Percentiles rank a stretch among this genome's conserved stretches.
Evolutionary conservation across 1,139 yeast species (phyloP).

Genomic region (Taphrina betulina): DNA sequence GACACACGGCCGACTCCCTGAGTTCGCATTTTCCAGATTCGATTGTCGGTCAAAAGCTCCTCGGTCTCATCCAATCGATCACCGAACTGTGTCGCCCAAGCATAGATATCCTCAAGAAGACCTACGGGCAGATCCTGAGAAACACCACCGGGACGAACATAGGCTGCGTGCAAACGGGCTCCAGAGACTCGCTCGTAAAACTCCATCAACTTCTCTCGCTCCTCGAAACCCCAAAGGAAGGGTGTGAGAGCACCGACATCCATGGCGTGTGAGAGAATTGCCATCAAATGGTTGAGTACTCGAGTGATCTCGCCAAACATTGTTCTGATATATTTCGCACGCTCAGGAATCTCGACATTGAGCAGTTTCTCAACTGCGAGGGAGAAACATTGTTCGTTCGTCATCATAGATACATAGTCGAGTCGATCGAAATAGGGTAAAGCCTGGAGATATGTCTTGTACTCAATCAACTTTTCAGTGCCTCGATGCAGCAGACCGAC

Average conservation of each 20-base stretch:
- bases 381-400: slow-evolving; percentile 82
- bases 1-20: slow-evolving; percentile 74
- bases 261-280: slow-evolving; percentile 85
- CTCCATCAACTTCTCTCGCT: slow-evolving; percentile 90
- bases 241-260: slow-evolving; percentile 95
- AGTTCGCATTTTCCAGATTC: slow-evolving; percentile 91
- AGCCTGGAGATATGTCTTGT: slow-evolving; percentile 60
- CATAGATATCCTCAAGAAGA: slow-evolving; percentile 80
- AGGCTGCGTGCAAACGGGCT: slow-evolving; percentile 85
- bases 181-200: slow-evolving; percentile 89
- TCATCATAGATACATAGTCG: slow-evolving; percentile 84
- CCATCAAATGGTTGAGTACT: slow-evolving; percentile 80
- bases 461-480: slow-evolving; percentile 81
- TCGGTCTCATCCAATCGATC: slow-evolving; percentile 89
- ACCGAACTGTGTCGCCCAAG: slow-evolving; percentile 97
- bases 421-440: slow-evolving; percentile 85
- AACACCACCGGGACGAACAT: slow-evolving; percentile 90
- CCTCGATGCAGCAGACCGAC: slow-evolving; percentile 86
- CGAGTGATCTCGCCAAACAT: slow-evolving; percentile 86
- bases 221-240: slow-evolving; percentile 92
- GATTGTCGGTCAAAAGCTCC: slow-evolving; percentile 83
- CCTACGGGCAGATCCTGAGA: slow-evolving; percentile 86
- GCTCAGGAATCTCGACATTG: slow-evolving; percentile 78
- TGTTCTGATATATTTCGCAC: slow-evolving; percentile 83
- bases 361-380: slow-evolving; percentile 82